phyloP scores from a whole-genome alignment of 257 asterid genomes.

The Solanum acaule region DNA sequence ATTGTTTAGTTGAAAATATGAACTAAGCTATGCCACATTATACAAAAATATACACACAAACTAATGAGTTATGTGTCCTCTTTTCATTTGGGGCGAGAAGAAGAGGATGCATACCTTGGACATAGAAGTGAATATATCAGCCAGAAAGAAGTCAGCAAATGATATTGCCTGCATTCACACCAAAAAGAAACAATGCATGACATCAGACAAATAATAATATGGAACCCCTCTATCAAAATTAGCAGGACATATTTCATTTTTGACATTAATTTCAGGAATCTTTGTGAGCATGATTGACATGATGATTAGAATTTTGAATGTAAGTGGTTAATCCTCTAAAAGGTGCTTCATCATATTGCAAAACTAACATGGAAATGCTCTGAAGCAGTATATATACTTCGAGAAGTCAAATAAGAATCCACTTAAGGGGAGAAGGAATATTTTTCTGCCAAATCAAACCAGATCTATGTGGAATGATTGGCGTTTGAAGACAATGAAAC shows the following conservation, averaged over 20 bases:
- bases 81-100: background rate
- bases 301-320: background rate
- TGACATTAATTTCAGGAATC: background rate
- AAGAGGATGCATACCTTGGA: conserved; percentile 66
- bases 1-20: background rate
- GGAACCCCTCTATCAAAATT: background rate
- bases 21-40: conserved; percentile 4
- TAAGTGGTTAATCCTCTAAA: background rate
- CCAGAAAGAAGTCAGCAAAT: conserved; percentile 92
- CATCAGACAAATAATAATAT: background rate
- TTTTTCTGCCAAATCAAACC: background rate
- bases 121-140: conserved; percentile 96
- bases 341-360: background rate
- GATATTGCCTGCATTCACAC: conserved; percentile 63
- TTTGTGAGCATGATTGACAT: background rate
- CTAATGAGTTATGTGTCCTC: background rate
- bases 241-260: background rate
- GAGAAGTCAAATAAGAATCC: background rate
- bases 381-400: background rate
- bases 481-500: background rate
- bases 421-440: background rate
- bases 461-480: background rate
- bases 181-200: background rate
- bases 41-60: background rate
- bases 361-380: background rate